Base-by-base conservation (phyloP, 202 grass and related monocot species). In the Digitaria exilis region DNA sequence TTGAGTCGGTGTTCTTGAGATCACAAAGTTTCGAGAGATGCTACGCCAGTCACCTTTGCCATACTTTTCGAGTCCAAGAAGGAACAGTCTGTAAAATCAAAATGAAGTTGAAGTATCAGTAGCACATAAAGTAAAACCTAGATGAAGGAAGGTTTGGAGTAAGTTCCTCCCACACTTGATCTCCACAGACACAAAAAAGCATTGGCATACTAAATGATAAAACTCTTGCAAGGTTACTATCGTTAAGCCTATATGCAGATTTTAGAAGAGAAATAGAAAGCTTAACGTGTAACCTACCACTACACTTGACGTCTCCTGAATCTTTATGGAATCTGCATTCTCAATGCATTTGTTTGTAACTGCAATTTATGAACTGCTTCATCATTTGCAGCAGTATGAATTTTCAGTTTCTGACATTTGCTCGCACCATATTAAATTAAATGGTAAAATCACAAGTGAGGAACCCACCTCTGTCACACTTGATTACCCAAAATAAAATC, bases 1-100 rank as follows among this genome's bases (percentile, higher is more conserved):
- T 84, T 99, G 97, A 7, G 97, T 99, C 2, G 93, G 97, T 2
- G 97, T 99, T 78, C 97, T 93, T 37, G 97, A 99, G 85, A 99
- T 99, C 54, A 99, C 97, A 71, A 96, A 99, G 84, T 99, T 99
- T 3, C 97, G 86, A 46, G 97, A 99, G 75, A 99, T 99, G 72
- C 97, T 99, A 44, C 97, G 81, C 97, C 97, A 99, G 12, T 99
- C 97, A 82, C 97, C 97, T 84, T 99, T 99, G 18, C 97, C 97
- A 29, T 94, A 99, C 73, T 99, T 96, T 55, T 99, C 97, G 48
- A 99, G 97, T 30, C 96, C 93, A 75, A 96, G 93, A 82, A 99
- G 93, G 73, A 99, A 99, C 65, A 99, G 62, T 64, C 97, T 99
- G 83, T 67, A 70, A 65, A 82, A 75, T 64, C 5, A 45, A 76